These are phyloP conservation scores for Trichoderma orchidacearum DNA, from an alignment of 495 filamentous ascomycete genomes.

Conservation along the genomic window DNA sequence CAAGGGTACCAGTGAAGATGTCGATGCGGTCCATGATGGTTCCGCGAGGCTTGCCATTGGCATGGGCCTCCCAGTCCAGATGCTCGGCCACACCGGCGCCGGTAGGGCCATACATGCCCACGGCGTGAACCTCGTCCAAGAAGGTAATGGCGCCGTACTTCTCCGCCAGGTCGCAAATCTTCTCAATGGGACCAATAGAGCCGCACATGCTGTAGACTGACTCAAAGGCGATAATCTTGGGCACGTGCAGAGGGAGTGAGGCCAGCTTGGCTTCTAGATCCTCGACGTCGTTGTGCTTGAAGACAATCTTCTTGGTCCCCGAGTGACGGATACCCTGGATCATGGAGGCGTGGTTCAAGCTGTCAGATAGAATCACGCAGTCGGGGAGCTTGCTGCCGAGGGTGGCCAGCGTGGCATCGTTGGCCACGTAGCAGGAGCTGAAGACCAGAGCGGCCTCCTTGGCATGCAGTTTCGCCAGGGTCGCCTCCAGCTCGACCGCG, in stretches of 20 bases:
- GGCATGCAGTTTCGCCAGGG: conserved; percentile 76
- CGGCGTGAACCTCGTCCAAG: conserved; percentile 94
- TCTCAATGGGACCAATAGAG: conserved; percentile 86
- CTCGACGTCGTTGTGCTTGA: conserved; percentile 89
- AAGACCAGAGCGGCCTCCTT: conserved; percentile 90
- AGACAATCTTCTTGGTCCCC: conserved; percentile 90
- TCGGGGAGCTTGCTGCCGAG: conserved; percentile 90
- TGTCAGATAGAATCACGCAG: conserved; percentile 92
- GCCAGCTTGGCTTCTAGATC: conserved; percentile 88
- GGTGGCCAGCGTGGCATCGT: conserved; percentile 93
- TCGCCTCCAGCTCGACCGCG: conserved; percentile 70
- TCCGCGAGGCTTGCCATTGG: conserved; percentile 51
- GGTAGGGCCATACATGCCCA: conserved; percentile 96
- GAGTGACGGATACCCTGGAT: conserved; percentile 98
- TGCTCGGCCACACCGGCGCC: conserved; percentile 96
- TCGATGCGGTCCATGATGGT: conserved; percentile 93
- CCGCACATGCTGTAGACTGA: conserved; percentile 99
- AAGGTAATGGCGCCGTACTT: conserved; percentile 98
- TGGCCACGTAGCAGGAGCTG: conserved; percentile 94
- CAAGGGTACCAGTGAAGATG: conserved; percentile 93
- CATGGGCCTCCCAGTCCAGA: conserved; percentile 77
- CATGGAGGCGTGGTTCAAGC: conserved; percentile 96
- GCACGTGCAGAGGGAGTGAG: conserved; percentile 64
- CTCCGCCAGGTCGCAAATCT: conserved; percentile 89
- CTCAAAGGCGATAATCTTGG: conserved; percentile 98